Conservation (phyloP, 257 asterid genomes). For the Nicotiana noctiflora region DNA sequence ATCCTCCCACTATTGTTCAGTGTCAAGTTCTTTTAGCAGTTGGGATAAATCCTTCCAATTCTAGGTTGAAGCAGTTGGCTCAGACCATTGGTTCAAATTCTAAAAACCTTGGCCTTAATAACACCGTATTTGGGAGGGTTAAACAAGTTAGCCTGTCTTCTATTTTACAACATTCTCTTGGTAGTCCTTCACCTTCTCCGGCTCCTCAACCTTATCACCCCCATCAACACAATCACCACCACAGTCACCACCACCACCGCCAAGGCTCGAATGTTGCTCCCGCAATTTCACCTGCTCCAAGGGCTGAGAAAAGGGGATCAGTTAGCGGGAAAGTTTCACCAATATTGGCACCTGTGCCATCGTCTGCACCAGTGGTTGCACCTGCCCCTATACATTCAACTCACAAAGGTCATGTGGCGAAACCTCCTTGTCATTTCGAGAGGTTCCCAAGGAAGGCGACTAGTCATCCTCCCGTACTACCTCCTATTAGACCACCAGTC, state of each 20-base stretch:
- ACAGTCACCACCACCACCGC: slow-evolving; percentile 39
- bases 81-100: slow-evolving; percentile 67
- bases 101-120: slow-evolving; percentile 84
- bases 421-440: slow-evolving; percentile 54
- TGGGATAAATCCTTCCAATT: slow-evolving; percentile 54
- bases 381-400: slow-evolving; percentile 37
- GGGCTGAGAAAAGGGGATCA: slow-evolving; percentile 25
- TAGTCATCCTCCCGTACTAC: slow-evolving; percentile 22
- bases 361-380: slow-evolving; percentile 22
- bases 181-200: slow-evolving; percentile 49
- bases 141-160: slow-evolving; percentile 96
- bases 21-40: slow-evolving; percentile 69
- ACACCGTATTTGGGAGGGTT: slow-evolving; percentile 89
- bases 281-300: slow-evolving; percentile 58
- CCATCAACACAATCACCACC: slow-evolving; percentile 38
- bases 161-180: slow-evolving; percentile 54
- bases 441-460: slow-evolving; percentile 45
- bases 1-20: slow-evolving; percentile 65
- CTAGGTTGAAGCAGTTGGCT: slow-evolving; percentile 90
- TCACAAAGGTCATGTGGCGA: slow-evolving; percentile 27
- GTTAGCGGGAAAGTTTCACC: slow-evolving; percentile 29
- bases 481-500: slow-evolving; percentile 54
- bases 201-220: slow-evolving; percentile 44
- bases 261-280: slow-evolving; percentile 41
- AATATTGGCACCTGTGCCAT: slow-evolving; percentile 31